These are phyloP conservation scores for Puya raimondii DNA, from an alignment of 176 grass and related monocot genomes.

Conservation along the genomic window DNA sequence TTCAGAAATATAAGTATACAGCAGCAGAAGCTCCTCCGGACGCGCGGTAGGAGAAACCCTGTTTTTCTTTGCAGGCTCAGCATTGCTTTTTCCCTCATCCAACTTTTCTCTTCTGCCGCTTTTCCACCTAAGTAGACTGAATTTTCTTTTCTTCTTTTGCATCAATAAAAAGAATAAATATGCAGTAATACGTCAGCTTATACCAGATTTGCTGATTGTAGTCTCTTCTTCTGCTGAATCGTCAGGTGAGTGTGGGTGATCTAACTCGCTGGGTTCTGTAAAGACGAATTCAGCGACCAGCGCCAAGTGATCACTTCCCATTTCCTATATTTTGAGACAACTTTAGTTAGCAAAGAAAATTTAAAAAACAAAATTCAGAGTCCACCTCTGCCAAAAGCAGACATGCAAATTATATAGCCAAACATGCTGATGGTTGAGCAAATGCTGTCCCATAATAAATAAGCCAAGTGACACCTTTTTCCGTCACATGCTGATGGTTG, in stretches of 20 bases:
- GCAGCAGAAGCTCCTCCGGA: not conserved
- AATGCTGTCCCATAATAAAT: not conserved
- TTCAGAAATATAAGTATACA: not conserved
- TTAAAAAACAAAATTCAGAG: no score
- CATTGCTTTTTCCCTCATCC: not conserved
- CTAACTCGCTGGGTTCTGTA: constrained; percentile 2
- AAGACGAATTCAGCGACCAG: constrained; percentile 76
- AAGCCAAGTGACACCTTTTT: no score
- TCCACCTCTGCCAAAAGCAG: no score
- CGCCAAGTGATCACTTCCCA: constrained; percentile 78
- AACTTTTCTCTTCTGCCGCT: not conserved
- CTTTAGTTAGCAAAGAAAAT: not conserved
- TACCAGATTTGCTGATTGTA: constrained; percentile 7
- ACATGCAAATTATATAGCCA: no score
- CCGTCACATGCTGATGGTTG: no score
- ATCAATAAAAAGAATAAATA: no score
- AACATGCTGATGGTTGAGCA: not conserved
- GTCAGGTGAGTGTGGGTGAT: constrained; percentile 7
- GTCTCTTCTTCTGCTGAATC: constrained; percentile 3
- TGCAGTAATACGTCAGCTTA: constrained; percentile 2
- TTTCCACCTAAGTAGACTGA: not conserved
- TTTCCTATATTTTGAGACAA: constrained; percentile 38
- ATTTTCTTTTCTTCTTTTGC: not conserved
- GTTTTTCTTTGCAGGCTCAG: not conserved
- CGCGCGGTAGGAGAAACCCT: not conserved